Conservation (phyloP, 2,329 filamentous ascomycete species). For the Scedosporium minutisporum region DNA sequence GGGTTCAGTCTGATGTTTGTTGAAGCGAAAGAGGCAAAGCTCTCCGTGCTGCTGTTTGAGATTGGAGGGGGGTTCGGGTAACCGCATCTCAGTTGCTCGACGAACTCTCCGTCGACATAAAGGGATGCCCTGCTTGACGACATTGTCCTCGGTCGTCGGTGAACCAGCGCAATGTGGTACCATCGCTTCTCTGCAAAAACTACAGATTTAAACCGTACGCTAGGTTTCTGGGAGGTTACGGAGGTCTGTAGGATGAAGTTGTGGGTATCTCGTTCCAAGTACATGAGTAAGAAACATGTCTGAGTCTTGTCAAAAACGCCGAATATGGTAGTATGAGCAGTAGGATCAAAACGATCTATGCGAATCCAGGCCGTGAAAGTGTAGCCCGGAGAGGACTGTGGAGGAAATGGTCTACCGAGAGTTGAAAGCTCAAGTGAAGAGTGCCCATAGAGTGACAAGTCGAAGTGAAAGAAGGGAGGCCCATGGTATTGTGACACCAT, state of each 20-base stretch:
- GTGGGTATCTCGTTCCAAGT: conserved; percentile 84
- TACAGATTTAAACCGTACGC: conserved; percentile 83
- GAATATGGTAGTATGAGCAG: conserved; percentile 87
- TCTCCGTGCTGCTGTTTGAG: conserved; percentile 52
- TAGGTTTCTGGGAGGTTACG: conserved; percentile 73
- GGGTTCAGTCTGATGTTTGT: conserved; percentile 48
- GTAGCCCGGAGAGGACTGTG: conserved; percentile 70
- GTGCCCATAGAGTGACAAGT: conserved; percentile 78
- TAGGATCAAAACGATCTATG: conserved; percentile 75
- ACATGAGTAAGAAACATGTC: conserved; percentile 87
- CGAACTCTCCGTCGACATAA: conserved; percentile 88
- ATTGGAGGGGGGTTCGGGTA: conserved; percentile 72
- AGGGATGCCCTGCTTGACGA: conserved; percentile 72
- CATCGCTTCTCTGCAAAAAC: conserved; percentile 67
- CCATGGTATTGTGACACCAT: conserved; percentile 66
- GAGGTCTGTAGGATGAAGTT: conserved; percentile 97
- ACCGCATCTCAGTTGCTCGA: conserved; percentile 80
- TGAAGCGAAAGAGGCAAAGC: conserved; percentile 60
- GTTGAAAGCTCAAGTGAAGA: conserved; percentile 83
- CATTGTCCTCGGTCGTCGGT: conserved; percentile 67
- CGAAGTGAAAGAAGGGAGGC: conserved; percentile 86
- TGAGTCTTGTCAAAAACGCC: conserved; percentile 88
- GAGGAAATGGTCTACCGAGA: conserved; percentile 78
- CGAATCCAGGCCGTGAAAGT: conserved; percentile 84
- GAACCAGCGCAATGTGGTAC: conserved; percentile 90